Evolutionary conservation across 192 early-diverging fungal species (phyloP), one percentile per base, ranked within the genome.

Genomic region (Thamnidium elegans): DNA sequence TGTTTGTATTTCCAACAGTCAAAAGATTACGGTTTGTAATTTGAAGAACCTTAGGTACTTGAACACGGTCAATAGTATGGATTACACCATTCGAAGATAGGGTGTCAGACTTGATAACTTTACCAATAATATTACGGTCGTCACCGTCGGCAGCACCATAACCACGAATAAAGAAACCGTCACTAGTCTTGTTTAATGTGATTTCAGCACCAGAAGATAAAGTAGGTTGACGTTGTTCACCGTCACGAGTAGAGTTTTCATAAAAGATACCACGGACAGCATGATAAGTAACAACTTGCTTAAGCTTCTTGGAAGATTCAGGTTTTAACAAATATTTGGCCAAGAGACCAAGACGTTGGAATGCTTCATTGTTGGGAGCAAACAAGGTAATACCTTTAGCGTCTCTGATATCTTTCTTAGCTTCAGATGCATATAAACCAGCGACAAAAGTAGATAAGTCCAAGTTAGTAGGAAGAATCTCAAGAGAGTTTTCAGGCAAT

Each of bases 311-410:
- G 17, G 68, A 58, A 17, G 47, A 46, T 3, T 68, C 56, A 10
- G 71, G 66, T 13, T 68, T 62, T 3, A 73, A 21, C 0, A 73
- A 42, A 39, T 86, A 89, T 26, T 84, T 72, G 48, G 72, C 79
- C 17, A 91, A 67, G 23, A 87, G 65, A 4, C 81, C 89, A 26
- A 90, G 70, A 43, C 77, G 74, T 3, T 67, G 69, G 58, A 89
- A 89, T 0, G 87, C 83, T 45, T 67, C 63, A 17, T 76, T 74
- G n/a, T 75, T 85, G 0, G 89, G 89, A 3, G 85, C 88, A 69
- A 90, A 84, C 0, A 91, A 73, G 0, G 88, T 90, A 13, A 88
- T 69, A 21, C 82, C 83, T 3, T 76, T 53, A 34, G 76, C 71
- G 42, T 72, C 63, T 36, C 79, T 73, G 23, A 89, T 66, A 17